phyloP scores from a whole-genome alignment of 768 basidiomycete species.

The Pleurotus giganteus region DNA sequence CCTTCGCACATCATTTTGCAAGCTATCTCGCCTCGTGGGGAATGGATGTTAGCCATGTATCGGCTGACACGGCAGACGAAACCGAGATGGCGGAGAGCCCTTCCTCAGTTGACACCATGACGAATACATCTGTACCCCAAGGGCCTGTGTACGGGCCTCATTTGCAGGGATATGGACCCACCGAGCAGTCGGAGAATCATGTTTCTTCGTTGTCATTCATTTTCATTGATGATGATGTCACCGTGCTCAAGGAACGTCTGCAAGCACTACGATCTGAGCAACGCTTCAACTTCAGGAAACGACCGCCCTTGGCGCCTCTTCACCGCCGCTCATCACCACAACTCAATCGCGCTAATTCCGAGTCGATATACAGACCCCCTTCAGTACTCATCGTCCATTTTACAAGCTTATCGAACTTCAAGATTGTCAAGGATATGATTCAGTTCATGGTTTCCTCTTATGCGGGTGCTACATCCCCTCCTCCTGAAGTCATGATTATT shows the following conservation, averaged over 20 bases:
- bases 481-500: conserved; percentile 93
- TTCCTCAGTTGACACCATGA: neutral
- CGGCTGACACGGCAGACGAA: conserved; percentile 56
- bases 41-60: conserved; percentile 84
- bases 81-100: conserved; percentile 11
- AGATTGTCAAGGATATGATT: conserved; percentile 80
- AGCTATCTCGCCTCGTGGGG: conserved; percentile 95
- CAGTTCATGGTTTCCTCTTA: conserved; percentile 61
- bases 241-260: conserved; percentile 74
- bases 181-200: neutral
- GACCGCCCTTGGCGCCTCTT: conserved; percentile 63
- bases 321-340: conserved; percentile 83
- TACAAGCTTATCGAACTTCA: conserved; percentile 88
- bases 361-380: conserved; percentile 24
- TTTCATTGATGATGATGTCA: conserved; percentile 91
- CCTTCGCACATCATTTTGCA: conserved; percentile 90
- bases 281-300: conserved; percentile 46
- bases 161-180: neutral
- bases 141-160: conserved; percentile 5
- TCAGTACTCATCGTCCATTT: conserved; percentile 79
- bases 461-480: conserved; percentile 37
- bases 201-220: conserved; percentile 53
- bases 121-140: conserved; percentile 12
- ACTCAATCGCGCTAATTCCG: conserved; percentile 55
- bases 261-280: conserved; percentile 62